These are phyloP conservation scores for Ampelocalamus luodianensis DNA, from an alignment of 176 grass and related monocot genomes.

Conservation along the genomic window DNA sequence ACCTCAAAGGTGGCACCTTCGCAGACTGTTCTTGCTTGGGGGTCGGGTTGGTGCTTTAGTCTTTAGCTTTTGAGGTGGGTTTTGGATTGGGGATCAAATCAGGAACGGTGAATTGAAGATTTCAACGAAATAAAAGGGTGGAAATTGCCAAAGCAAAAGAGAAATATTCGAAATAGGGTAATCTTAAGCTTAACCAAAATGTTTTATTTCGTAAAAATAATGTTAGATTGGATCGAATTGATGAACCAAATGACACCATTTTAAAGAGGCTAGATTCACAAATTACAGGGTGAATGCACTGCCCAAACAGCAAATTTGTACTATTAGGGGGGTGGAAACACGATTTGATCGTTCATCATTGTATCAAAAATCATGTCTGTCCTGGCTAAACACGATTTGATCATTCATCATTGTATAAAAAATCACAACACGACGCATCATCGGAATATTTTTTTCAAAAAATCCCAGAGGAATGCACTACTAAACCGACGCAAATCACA, in stretches of 20 bases:
- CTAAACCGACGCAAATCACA: background rate
- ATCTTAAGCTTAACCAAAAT: background rate
- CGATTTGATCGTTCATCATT: too few relatives aligned
- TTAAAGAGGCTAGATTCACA: background rate
- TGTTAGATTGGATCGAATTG: background rate
- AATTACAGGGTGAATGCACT: background rate
- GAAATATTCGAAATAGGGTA: background rate
- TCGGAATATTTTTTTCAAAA: background rate
- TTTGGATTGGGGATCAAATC: slow-evolving; percentile 23
- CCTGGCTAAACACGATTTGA: background rate
- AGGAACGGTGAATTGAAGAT: background rate
- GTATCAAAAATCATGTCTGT: background rate
- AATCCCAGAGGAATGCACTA: background rate
- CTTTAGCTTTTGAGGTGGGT: slow-evolving; percentile 40
- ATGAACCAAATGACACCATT: background rate
- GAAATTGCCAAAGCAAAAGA: background rate
- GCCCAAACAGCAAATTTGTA: background rate
- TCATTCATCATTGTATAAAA: background rate
- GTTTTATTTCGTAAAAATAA: background rate
- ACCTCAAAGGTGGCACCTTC: slow-evolving; percentile 37
- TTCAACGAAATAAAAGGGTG: background rate
- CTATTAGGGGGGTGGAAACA: background rate
- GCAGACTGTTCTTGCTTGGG: slow-evolving; percentile 29
- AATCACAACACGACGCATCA: background rate
- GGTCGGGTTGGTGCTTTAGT: slow-evolving; percentile 35